A percentile compares a stretch with the other conserved stretches of the same genome.
Evolutionary conservation across 73 alveolate genomes (phyloP).

Genomic region (Paraurostyla sp.): DNA sequence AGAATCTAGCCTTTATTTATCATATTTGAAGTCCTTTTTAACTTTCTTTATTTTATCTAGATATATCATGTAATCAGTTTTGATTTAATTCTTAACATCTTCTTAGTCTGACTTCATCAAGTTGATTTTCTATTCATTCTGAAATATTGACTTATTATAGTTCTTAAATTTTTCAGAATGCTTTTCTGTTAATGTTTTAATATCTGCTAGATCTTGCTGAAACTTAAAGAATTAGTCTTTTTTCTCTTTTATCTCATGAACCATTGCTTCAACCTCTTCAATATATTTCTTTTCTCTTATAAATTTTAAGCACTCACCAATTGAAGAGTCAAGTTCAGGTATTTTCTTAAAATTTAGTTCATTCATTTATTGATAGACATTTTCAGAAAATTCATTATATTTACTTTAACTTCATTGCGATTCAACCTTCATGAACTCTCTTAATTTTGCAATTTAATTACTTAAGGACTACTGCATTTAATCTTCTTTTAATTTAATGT

Average conservation of each 20-base stretch:
- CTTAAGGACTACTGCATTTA: background rate
- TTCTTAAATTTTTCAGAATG: background rate
- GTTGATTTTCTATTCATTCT: background rate
- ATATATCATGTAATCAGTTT: background rate
- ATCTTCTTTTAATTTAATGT: background rate
- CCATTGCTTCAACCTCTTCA: slow-evolving; percentile 6
- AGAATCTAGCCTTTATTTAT: background rate
- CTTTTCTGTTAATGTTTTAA: background rate
- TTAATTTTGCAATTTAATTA: background rate
- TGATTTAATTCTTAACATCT: background rate
- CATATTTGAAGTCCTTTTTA: slow-evolving; percentile 1
- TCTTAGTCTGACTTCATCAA: background rate
- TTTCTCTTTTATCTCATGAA: background rate
- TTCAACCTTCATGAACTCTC: background rate
- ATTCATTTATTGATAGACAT: background rate
- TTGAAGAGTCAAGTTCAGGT: background rate
- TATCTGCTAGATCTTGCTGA: background rate
- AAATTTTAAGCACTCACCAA: background rate
- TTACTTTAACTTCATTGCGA: background rate
- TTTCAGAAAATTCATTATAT: slow-evolving; percentile 4
- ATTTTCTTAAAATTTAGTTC: slow-evolving; percentile 8
- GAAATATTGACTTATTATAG: background rate
- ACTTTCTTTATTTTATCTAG: background rate
- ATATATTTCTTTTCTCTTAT: background rate
- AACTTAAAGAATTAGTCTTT: background rate